Conservation (phyloP, 495 filamentous ascomycete genomes). For the Alectoria sarmentosa region DNA sequence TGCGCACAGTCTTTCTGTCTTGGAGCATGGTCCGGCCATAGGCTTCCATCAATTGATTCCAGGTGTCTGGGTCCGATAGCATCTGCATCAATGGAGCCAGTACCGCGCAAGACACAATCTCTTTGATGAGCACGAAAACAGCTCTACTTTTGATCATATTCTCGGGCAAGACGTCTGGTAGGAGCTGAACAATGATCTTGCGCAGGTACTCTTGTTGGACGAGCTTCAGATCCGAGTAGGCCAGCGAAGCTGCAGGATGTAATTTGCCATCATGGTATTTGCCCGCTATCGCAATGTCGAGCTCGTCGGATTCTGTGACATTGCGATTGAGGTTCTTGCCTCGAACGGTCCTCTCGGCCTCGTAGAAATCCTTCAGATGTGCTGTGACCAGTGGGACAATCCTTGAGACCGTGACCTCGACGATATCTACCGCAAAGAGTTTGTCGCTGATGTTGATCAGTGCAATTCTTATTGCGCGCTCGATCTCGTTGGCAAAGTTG, state of each 20-base stretch:
- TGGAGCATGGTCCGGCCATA: constrained; percentile 84
- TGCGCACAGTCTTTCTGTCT: constrained; percentile 91
- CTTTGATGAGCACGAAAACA: constrained; percentile 71
- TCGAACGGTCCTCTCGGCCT: constrained; percentile 80
- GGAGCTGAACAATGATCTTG: constrained; percentile 55
- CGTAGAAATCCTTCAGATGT: constrained; percentile 84
- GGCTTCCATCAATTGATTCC: constrained; percentile 92
- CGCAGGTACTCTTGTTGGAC: constrained; percentile 85
- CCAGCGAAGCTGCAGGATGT: constrained; percentile 79
- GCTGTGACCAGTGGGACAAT: constrained; percentile 85
- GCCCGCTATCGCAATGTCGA: constrained; percentile 86
- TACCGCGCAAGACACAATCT: constrained; percentile 74
- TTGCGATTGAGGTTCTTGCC: constrained; percentile 80
- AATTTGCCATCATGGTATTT: constrained; percentile 88
- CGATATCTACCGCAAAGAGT: constrained; percentile 64
- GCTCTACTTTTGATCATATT: constrained; percentile 68
- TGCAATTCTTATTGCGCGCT: constrained; percentile 69
- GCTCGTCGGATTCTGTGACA: constrained; percentile 92
- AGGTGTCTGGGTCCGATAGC: constrained; percentile 84
- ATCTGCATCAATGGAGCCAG: constrained; percentile 63
- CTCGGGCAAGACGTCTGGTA: constrained; percentile 70
- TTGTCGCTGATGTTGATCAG: constrained; percentile 62
- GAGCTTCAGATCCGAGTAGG: constrained; percentile 71
- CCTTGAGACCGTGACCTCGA: constrained; percentile 70
- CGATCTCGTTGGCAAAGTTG: constrained; percentile 76